Evolutionary conservation across 768 basidiomycete genomes (phyloP).

Genomic region (Russula earlei): DNA sequence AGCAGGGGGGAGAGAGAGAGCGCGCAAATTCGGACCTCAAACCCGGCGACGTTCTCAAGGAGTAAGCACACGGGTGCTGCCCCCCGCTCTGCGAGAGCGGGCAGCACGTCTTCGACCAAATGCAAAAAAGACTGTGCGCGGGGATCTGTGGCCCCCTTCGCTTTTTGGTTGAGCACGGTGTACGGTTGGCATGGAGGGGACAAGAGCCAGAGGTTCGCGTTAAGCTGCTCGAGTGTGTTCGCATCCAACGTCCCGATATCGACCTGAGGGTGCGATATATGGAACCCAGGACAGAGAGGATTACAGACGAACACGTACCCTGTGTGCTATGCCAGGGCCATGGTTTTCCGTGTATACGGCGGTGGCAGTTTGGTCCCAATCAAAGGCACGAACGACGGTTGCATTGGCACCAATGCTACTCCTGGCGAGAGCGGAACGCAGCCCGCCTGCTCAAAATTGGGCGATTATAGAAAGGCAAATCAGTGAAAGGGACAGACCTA

Average conservation of each 20-base stretch:
- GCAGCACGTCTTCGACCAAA: slow-evolving; percentile 53
- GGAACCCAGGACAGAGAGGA: background rate
- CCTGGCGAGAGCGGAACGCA: slow-evolving; percentile 56
- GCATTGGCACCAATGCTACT: slow-evolving; percentile 34
- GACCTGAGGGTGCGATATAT: slow-evolving; percentile 27
- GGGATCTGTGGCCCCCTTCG: slow-evolving; percentile 63
- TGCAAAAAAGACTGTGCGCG: slow-evolving; percentile 70
- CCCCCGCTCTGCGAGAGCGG: slow-evolving; percentile 37
- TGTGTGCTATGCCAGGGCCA: slow-evolving; percentile 37
- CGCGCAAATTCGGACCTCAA: slow-evolving; percentile 44
- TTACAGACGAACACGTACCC: slow-evolving; percentile 31
- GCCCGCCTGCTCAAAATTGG: slow-evolving; percentile 41
- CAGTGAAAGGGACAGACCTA: slow-evolving; percentile 38
- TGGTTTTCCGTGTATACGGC: slow-evolving; percentile 60
- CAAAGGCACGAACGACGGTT: slow-evolving; percentile 56
- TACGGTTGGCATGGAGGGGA: slow-evolving; percentile 84
- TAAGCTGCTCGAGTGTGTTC: slow-evolving; percentile 33
- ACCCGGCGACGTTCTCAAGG: slow-evolving; percentile 77
- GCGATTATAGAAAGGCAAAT: background rate
- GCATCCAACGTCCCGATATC: slow-evolving; percentile 56
- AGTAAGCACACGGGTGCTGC: slow-evolving; percentile 51
- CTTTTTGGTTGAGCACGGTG: slow-evolving; percentile 64
- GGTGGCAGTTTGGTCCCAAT: slow-evolving; percentile 73
- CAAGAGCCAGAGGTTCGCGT: slow-evolving; percentile 64
- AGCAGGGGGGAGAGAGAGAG: background rate